These are phyloP conservation scores for Ceratocystiopsis sp. DNA, from an alignment of 2,329 filamentous ascomycete genomes.

Conservation along the genomic window DNA sequence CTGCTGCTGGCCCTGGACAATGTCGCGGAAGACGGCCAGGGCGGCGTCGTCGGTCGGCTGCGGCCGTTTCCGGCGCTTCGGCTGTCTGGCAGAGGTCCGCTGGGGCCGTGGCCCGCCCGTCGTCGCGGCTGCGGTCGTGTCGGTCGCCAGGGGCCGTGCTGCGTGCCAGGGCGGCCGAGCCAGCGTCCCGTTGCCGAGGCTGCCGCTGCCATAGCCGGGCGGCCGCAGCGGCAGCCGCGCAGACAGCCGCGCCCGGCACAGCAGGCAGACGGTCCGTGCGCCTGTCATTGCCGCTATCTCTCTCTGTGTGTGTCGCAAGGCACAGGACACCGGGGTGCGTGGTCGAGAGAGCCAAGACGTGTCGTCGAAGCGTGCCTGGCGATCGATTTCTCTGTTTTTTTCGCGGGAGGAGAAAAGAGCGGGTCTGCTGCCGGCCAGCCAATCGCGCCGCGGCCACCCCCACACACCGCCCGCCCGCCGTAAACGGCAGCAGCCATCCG, in stretches of 20 bases:
- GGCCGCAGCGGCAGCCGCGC: neutral
- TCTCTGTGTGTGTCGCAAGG: no score
- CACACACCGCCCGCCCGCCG: no score
- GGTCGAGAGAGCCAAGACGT: neutral
- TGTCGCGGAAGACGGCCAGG: conserved; percentile 10
- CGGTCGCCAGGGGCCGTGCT: neutral
- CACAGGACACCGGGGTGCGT: neutral
- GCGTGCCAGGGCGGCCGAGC: conserved; percentile 4
- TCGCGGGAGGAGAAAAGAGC: no score
- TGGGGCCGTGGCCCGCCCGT: no score
- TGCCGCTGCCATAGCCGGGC: neutral
- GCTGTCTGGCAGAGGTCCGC: no score
- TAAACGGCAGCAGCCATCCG: no score
- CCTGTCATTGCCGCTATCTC: no score
- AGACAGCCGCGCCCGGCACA: conserved; percentile 7
- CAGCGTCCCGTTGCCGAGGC: neutral
- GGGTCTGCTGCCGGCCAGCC: no score
- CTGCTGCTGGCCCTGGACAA: conserved; percentile 6
- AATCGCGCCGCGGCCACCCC: no score
- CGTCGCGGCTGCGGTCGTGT: no score
- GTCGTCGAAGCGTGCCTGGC: no score
- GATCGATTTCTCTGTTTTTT: no score
- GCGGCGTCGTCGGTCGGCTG: conserved; percentile 4
- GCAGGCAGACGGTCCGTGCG: conserved; percentile 8
- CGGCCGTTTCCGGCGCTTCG: neutral